Base-by-base conservation (phyloP, 2,329 filamentous ascomycete genomes). In the Lojkania enalia region DNA sequence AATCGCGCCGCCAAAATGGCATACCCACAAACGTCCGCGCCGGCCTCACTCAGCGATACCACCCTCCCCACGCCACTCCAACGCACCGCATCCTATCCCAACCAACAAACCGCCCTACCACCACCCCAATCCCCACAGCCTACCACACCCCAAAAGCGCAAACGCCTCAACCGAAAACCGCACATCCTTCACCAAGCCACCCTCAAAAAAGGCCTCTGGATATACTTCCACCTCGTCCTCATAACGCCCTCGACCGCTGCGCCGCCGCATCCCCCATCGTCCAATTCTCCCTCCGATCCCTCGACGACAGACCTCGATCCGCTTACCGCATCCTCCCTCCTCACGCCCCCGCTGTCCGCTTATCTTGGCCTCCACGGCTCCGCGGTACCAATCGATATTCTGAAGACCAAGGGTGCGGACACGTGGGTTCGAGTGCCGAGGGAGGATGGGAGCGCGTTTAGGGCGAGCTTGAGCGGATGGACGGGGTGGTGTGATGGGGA, bases 331-430 rank as follows among this genome's bases (percentile, higher is more conserved):
- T 81, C 81, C 23, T 74, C 82, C 0, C 84, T 87, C 60, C 80
- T 87, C 54, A 81, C 79, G 2, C 67, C 78, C 1, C 84, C 87
- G 0, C 72, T 92, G 5, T 74, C 74, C 1, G 80, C 86, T 49
- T 90, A 88, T 57, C 79, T 92, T 1, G 88, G 88, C 15, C 70
- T 82, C 14, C 83, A 81, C 0, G 88, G 88, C 9, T 71, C 77
- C 2, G 82, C 81, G 9, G 83, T 91, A 3, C 72, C 84, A 1
- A 63, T 90, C 44, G 88, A 92, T 60, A 81, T 91, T 15, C 76
- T 92, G 23, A 82, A 84, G 14, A 58, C 49, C 0, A 4, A 5
- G 1, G 60, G 57, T 0, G 16, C 55, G 0, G 49, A 55, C 1
- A 56, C 60, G 4, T 63, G 54, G 49, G 36, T 69, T 0, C 47